Conservation (phyloP, 768 basidiomycete genomes). For the Lactifluus subvellereus region DNA sequence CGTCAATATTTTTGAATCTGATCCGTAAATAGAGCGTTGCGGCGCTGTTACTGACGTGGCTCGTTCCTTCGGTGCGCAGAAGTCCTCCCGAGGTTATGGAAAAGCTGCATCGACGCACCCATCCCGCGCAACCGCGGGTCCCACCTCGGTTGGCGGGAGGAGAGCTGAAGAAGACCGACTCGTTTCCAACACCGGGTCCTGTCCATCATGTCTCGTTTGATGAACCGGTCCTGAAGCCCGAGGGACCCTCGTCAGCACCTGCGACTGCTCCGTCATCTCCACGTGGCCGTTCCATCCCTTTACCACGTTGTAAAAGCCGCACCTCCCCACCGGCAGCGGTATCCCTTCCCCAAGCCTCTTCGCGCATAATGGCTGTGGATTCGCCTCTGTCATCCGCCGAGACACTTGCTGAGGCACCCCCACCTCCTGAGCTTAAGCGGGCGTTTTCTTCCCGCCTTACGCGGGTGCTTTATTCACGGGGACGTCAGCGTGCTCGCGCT, state of each 20-base stretch:
- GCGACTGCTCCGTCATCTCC: constrained; percentile 2
- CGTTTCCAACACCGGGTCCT: background rate
- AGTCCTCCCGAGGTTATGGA: background rate
- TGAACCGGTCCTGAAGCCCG: background rate
- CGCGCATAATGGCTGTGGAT: background rate
- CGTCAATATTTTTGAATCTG: background rate
- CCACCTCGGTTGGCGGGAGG: background rate
- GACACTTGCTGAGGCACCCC: constrained; percentile 9
- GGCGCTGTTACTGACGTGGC: constrained; percentile 13
- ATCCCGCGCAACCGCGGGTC: background rate
- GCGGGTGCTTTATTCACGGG: background rate
- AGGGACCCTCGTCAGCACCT: background rate
- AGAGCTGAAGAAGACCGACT: background rate
- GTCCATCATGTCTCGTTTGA: constrained; percentile 20
- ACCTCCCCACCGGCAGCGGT: background rate
- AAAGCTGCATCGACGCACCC: background rate
- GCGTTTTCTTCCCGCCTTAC: constrained; percentile 14
- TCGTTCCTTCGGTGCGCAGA: constrained; percentile 11
- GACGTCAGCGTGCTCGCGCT: background rate
- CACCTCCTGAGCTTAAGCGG: constrained; percentile 2
- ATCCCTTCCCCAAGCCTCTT: background rate
- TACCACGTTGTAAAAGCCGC: constrained; percentile 6
- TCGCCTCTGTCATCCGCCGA: constrained; percentile 20
- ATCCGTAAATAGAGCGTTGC: constrained; percentile 13
- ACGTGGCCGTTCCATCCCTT: background rate